phyloP scores from a whole-genome alignment of 1,284 basidiomycete genomes.

The Mycena citricolor region DNA sequence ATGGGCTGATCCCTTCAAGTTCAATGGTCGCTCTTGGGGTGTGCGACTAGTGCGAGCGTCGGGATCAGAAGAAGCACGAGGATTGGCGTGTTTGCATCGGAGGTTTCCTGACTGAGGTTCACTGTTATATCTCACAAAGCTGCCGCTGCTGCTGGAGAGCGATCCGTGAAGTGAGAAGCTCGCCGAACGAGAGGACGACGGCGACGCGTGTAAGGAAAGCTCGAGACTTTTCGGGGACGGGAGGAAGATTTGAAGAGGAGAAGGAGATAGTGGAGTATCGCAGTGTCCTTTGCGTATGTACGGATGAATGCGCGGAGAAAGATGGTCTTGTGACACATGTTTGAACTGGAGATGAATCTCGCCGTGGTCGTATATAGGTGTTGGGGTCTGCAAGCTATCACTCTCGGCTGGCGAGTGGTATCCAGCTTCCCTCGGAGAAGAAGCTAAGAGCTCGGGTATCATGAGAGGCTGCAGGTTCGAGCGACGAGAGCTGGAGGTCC shows the following conservation, averaged over 20 bases:
- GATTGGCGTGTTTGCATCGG: not conserved
- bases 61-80: constrained; percentile 14
- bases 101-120: constrained; percentile 15
- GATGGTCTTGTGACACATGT: constrained; percentile 18
- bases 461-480: constrained; percentile 24
- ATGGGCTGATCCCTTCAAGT: constrained; percentile 14
- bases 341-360: constrained; percentile 27
- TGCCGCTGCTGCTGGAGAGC: constrained; percentile 8
- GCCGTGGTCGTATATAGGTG: constrained; percentile 36
- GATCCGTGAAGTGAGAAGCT: constrained; percentile 11
- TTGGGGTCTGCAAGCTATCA: constrained; percentile 32
- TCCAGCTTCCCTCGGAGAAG: constrained; percentile 35
- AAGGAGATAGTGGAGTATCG: constrained; percentile 17
- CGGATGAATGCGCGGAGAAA: constrained; percentile 9
- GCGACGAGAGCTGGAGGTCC: constrained; percentile 23
- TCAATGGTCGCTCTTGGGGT: constrained; percentile 3
- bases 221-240: constrained; percentile 13
- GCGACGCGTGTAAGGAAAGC: constrained; percentile 10
- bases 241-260: constrained; percentile 13
- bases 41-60: not conserved
- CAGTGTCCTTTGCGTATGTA: constrained; percentile 24
- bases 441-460: constrained; percentile 29
- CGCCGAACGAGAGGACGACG: constrained; percentile 15
- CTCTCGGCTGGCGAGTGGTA: constrained; percentile 36
- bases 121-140: constrained; percentile 15